Evolutionary conservation across 2,329 filamentous ascomycete species (phyloP).

Genomic region (Fusarium nodosum): DNA sequence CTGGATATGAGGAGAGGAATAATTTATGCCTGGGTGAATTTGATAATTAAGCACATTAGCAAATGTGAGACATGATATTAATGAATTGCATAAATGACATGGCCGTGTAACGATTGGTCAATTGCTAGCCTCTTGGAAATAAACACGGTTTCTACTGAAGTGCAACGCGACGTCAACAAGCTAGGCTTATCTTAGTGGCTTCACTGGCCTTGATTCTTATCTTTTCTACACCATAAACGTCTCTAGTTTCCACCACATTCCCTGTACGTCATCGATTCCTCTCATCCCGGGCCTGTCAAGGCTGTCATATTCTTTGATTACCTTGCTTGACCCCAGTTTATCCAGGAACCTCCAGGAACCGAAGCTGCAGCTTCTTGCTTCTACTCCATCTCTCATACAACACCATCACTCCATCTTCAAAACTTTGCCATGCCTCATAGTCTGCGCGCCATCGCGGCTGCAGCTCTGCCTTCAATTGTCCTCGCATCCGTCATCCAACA

Average conservation of each 20-base stretch:
- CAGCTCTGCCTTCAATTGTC: slow-evolving; percentile 4
- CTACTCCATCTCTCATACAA: not conserved
- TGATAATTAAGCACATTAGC: too few species aligned
- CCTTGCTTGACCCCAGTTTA: not conserved
- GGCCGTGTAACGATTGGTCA: not conserved
- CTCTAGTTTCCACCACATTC: not conserved
- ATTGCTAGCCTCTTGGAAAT: not conserved
- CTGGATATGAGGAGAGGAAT: too few species aligned
- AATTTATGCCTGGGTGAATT: too few species aligned
- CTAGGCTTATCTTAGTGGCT: not conserved
- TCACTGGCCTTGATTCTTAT: not conserved
- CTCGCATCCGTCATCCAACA: slow-evolving; percentile 32
- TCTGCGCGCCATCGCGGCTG: slow-evolving; percentile 16
- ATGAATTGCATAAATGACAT: not conserved
- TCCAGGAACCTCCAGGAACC: not conserved
- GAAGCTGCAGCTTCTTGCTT: not conserved
- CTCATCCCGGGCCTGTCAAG: not conserved
- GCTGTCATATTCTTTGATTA: not conserved
- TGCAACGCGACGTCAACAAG: not conserved
- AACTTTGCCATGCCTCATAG: slow-evolving; percentile 12
- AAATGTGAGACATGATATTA: not conserved
- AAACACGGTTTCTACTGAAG: not conserved
- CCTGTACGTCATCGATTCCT: slow-evolving; percentile 9
- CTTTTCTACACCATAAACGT: not conserved
- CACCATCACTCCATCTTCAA: not conserved